phyloP scores from a whole-genome alignment of 2,329 filamentous ascomycete genomes.

The Fusarium camptoceras region DNA sequence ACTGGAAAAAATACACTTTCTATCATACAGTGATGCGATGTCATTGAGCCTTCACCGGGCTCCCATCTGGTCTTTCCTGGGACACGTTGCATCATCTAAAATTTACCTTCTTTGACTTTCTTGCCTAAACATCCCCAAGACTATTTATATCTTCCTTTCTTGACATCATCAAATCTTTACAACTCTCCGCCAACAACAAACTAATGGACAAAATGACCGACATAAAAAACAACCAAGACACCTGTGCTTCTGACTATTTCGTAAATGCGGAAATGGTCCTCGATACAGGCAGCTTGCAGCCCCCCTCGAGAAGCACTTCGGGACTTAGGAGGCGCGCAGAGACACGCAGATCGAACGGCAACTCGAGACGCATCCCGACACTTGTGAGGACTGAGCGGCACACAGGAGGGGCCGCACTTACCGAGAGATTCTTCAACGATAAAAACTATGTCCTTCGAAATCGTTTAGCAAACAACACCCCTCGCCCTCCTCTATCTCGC shows the following conservation, averaged over 20 bases:
- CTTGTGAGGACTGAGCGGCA: neutral
- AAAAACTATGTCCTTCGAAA: neutral
- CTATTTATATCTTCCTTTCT: neutral
- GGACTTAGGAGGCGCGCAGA: neutral
- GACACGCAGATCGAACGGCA: neutral
- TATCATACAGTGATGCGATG: neutral
- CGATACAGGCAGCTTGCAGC: neutral
- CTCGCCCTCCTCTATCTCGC: neutral
- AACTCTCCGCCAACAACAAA: neutral
- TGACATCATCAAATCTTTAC: neutral
- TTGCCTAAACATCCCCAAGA: neutral
- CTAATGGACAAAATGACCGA: neutral
- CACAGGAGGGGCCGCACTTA: neutral
- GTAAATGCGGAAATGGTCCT: neutral
- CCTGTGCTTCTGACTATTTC: neutral
- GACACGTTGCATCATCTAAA: neutral
- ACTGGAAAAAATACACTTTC: neutral
- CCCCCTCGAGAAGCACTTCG: neutral
- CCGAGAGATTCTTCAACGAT: neutral
- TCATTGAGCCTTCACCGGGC: neutral
- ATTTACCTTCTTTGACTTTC: neutral
- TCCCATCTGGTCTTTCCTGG: neutral
- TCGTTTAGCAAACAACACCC: neutral
- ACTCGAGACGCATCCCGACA: neutral
- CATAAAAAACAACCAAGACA: neutral